Conservation (phyloP, 78 protist genomes). For the Dictyostelium discoideum region DNA sequence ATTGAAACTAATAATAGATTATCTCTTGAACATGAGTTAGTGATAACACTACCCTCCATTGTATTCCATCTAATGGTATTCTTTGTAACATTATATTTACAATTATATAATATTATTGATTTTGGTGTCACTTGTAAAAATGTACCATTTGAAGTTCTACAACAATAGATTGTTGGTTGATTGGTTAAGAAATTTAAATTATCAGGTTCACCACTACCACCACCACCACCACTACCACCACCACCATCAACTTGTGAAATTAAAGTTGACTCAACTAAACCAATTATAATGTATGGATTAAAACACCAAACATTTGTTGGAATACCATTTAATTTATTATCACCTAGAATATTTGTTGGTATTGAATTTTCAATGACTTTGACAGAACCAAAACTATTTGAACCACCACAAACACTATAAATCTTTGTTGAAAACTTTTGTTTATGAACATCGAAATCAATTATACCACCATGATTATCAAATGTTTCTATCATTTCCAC, state of each 20-base stretch:
- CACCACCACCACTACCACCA: background rate
- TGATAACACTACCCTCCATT: background rate
- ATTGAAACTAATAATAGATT: background rate
- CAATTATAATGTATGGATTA: background rate
- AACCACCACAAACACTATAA: conserved; percentile 11
- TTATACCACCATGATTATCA: background rate
- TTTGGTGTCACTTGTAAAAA: conserved; percentile 20
- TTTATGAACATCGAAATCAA: conserved; percentile 6
- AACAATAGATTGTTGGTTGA: conserved; percentile 8
- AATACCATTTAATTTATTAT: background rate
- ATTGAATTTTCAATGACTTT: conserved; percentile 24
- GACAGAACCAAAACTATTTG: conserved; percentile 6
- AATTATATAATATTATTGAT: background rate
- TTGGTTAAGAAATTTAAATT: background rate
- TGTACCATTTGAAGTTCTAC: conserved; percentile 1
- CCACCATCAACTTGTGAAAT: background rate
- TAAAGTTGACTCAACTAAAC: background rate
- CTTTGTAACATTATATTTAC: background rate
- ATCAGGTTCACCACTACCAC: background rate
- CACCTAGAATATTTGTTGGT: background rate
- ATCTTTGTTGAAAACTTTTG: background rate
- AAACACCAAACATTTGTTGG: conserved; percentile 17
- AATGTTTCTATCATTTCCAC: background rate
- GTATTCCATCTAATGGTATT: background rate
- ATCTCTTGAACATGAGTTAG: background rate